Evolutionary conservation across 148 eudicot species (phyloP), one percentile per base, ranked within the genome.

Genomic region (Amaranthus palmeri): DNA sequence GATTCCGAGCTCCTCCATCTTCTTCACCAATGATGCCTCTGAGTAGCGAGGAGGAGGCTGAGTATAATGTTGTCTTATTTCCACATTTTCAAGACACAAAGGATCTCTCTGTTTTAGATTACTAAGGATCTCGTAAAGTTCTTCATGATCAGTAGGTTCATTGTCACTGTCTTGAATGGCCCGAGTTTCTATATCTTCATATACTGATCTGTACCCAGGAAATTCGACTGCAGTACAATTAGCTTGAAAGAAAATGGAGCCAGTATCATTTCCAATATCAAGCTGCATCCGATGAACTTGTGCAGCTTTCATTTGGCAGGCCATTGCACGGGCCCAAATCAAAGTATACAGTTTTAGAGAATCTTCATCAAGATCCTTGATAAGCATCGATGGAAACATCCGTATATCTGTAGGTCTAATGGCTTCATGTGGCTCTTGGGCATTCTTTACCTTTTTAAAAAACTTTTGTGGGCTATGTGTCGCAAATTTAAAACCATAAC

Each of bases 381-480:
- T 79, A 67, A 95, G 88, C 72, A 6, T 81, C 14, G 96, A 89
- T 14, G 98, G 96, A 44, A 91, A 60, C 73, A 91, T 84, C 41
- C 78, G 73, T 64, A 95, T 83, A 82, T 88, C 85, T 44, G 98
- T 89, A 63, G 98, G 98, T 77, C 98, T 86, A 78, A 95, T 89
- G 72, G 98, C 98, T 81, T 95, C 98, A 74, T 95, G 98, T 71
- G 98, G 96, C 82, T 95, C 98, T 87, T 95, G 98, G 64, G 98
- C 96, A 76, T 95, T 95, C 76, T 91, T 95, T 68, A 91, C 96
- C 87, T 86, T 95, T 49, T 89, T 95, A 53, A 81, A 89, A 82
- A 78, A 89, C 66, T 89, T 95, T 56, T 92, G 92, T 54, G 88
- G 73, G 75, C 69, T 74, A 45, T 79, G 76, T 41, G 93, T 62